phyloP scores from a whole-genome alignment of 2,329 filamentous ascomycete species.

The Xylaria sp. region DNA sequence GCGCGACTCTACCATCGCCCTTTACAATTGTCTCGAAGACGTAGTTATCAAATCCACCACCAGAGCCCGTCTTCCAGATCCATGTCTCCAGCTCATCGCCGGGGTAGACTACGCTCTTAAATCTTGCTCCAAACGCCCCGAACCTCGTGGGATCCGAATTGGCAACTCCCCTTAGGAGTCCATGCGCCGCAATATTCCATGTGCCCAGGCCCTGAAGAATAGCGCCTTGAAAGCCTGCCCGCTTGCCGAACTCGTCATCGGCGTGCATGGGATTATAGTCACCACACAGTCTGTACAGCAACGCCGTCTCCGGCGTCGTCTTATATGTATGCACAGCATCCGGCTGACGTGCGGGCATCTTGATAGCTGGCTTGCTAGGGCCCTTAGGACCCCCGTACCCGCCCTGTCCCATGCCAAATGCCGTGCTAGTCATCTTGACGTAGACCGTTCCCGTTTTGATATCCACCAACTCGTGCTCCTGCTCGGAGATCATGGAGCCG shows the following conservation, averaged over 20 bases:
- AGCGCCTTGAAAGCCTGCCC: conserved; percentile 57
- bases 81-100: conserved; percentile 58
- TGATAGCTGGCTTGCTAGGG: conserved; percentile 50
- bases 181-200: conserved; percentile 61
- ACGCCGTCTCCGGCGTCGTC: conserved; percentile 54
- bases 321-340: conserved; percentile 54
- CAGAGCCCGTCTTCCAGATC: conserved; percentile 55
- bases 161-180: conserved; percentile 55
- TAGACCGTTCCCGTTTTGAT: conserved; percentile 54
- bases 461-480: conserved; percentile 55
- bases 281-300: conserved; percentile 59
- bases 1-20: conserved; percentile 47
- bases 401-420: conserved; percentile 59
- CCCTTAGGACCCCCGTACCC: conserved; percentile 58
- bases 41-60: conserved; percentile 51
- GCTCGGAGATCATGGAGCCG: conserved; percentile 57
- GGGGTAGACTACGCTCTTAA: conserved; percentile 59
- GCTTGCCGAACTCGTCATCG: conserved; percentile 34
- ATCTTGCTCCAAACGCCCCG: conserved; percentile 57
- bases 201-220: conserved; percentile 61
- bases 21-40: conserved; percentile 56
- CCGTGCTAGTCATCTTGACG: conserved; percentile 53
- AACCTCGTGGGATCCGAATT: conserved; percentile 55
- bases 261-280: conserved; percentile 58
- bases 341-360: conserved; percentile 49